Base-by-base conservation (phyloP, 345 rosid genomes). In the Psidium guajava region DNA sequence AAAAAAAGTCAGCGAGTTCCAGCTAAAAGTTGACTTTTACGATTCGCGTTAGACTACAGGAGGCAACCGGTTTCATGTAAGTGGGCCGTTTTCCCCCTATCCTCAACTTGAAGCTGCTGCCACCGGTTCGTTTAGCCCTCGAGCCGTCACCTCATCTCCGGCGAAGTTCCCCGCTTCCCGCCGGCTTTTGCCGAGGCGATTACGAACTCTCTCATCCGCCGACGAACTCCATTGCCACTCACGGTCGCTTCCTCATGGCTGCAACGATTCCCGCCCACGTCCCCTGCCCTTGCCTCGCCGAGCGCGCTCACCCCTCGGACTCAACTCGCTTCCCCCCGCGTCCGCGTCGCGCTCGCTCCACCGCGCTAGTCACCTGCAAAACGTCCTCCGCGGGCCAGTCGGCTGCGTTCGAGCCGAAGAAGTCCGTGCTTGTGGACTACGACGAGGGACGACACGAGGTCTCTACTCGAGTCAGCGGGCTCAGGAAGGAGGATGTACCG, bases 381-480 rank as follows among this genome's bases (percentile, higher is more conserved):
- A 90, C 82, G 61, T 50, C 89, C 85, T 84, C 87, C 52, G 82
- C 85, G 88, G 86, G 83, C 51, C 77, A 86, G 88, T 84, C 83
- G 22, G 61, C 91, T 1, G 92, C 94, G 27, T 90, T 94, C 87
- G 90, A 85, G 85, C 93, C 91, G 89, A 88, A 88, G 51, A 93
- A 91, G 81, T 88, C 92, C 2, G 97, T 86, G 5, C 88, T 85
- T 87, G 99, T 95, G 42, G 96, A 96, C 91, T 96, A 96, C 89
- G 98, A 95, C 90, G 85, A 85, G 42, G 98, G 99, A 49, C 87
- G 91, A 81, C 95, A 93, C 86, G 91, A 87, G 61, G 94, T 94
- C 59, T 90, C 91, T 52, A 91, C 94, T 85, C 93, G 90, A 5
- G 87, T 95, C 54, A 86, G 87, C 83, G 99, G 99, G 58, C 84